Evolutionary conservation across 106 monocot genomes (phyloP).

Genomic region (Allium fistulosum): DNA sequence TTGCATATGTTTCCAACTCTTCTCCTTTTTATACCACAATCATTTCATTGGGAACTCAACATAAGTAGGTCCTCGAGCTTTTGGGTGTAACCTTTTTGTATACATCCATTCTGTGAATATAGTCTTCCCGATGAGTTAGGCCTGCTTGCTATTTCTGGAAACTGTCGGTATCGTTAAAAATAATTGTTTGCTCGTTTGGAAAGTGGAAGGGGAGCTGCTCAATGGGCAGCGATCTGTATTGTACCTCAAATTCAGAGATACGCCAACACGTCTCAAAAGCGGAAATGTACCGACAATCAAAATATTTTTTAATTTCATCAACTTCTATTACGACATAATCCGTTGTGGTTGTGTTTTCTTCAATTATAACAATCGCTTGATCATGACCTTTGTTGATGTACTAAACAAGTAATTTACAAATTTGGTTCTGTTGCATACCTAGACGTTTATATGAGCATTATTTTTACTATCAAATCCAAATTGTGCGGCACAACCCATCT

Average conservation of each 20-base stretch:
- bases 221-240: not conserved
- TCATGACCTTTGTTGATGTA: not conserved
- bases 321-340: no score
- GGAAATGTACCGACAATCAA: not conserved
- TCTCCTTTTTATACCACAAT: not conserved
- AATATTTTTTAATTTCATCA: constrained; percentile 3
- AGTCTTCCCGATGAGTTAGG: no score
- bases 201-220: not conserved
- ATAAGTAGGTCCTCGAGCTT: not conserved
- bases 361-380: not conserved
- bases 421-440: not conserved
- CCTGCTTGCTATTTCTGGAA: not conserved
- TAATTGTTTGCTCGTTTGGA: not conserved
- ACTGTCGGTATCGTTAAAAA: not conserved
- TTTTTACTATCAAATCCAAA: not conserved
- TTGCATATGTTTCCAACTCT: not conserved
- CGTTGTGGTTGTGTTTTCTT: not conserved
- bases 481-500: not conserved
- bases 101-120: constrained; percentile 1
- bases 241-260: not conserved
- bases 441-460: not conserved
- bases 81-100: not conserved
- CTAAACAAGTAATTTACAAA: not conserved
- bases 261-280: not conserved
- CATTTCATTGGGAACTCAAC: not conserved